Base-by-base conservation (phyloP, 257 asterid genomes). In the Nemophila menziesii region DNA sequence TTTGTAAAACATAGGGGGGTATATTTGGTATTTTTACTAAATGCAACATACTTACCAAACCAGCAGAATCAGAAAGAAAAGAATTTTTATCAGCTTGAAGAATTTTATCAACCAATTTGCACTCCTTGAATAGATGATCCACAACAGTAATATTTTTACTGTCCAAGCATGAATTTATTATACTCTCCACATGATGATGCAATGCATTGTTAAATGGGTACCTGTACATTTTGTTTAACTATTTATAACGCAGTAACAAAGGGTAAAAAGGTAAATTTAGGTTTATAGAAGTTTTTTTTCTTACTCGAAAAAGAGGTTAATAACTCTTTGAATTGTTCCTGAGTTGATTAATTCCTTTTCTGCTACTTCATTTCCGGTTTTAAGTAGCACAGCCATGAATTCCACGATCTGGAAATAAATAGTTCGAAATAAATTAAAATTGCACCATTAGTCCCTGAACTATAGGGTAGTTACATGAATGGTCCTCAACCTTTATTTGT, bases 151-250 rank as follows among this genome's bases (percentile, higher is more conserved):
- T 63, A 55, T 62, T 77, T 63, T 77, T 82, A 75, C 89, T 82
- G 51, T 78, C 97, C 77, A 82, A 57, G 67, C 95, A 82, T 48
- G 95, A 79, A 64, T 64, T 77, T 65, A 87, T 56, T 41, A 82
- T 80, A 73, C 89, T 87, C 79, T 82, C 97, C 58, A 79, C 97
- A 24, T 87, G 92, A 73, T 82, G 95, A 65, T 87, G 97, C 67
- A 87, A 70, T 13, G 93, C 95, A 73, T 87, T 87, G 62, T 87
- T 87, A 72, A 56, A 87, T 0, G 97, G 92, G 45, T 82, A 87
- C 83, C 97, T 87, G 73, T 46, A 68, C 21, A 41, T 21, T 29
- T 10, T 16, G 22, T n/a, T n/a, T n/a, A n/a, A n/a, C n/a, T n/a
- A n/a, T n/a, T n/a, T n/a, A n/a, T n/a, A n/a, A n/a, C n/a, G n/a